Evolutionary conservation across 2,329 filamentous ascomycete genomes (phyloP), one percentile per base, ranked within the genome.

Genomic region (Colletotrichum sublineola): DNA sequence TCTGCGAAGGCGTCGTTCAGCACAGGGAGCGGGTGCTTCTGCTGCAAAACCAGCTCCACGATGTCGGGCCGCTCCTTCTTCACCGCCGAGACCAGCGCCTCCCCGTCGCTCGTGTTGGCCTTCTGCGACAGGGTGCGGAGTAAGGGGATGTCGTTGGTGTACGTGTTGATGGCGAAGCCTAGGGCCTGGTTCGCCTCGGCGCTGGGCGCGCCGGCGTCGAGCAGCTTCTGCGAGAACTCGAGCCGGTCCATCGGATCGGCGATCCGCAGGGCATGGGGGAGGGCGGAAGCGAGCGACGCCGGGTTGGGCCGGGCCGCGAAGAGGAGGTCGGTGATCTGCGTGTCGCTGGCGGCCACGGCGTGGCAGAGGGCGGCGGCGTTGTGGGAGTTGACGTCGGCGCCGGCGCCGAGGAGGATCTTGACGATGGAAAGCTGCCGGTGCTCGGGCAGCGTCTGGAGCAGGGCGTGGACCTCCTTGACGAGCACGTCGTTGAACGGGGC

Each of bases 361-460:
- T 82, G 81, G 64, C 86, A 86, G 0, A 91, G 78, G 0, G 88
- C 84, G 1, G 85, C 83, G 0, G 84, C 87, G 36, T 88, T 85
- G 68, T 85, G 82, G 1, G 83, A 81, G 73, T 90, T 89, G n/a
- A 89, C 81, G 58, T 90, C 85, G 2, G 88, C 89, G 0, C 88
- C 87, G 1, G 84, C 81, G 1, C 83, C 81, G 1, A 91, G 76
- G 0, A 91, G 81, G 0, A 82, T 79, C 67, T 84, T 82, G 44
- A 90, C 70, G 0, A 86, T 83, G 2, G 84, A 80, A 6, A 87
- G 77, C 1, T 82, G 82, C 5, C 84, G 82, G 14, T 82, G 77
- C 1, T 81, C 77, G 0, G 78, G 77, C 0, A 79, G 80, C 3
- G 80, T 79, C 66, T 83, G 79, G 12, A 87, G 77, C 4, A 86